Base-by-base conservation (phyloP, 2,329 filamentous ascomycete species). In the Colletotrichum tanaceti region DNA sequence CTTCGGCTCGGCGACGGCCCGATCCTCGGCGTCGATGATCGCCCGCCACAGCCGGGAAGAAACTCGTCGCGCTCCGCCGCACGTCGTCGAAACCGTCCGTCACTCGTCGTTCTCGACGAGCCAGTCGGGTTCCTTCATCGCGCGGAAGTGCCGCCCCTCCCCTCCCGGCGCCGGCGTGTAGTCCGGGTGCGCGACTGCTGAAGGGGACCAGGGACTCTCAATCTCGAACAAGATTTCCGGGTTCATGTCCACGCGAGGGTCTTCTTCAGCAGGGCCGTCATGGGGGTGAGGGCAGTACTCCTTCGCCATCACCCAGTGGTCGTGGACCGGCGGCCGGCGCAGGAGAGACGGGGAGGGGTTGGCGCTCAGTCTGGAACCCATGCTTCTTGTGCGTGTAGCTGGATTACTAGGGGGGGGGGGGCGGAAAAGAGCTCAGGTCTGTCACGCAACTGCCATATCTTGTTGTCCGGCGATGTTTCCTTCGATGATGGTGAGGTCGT, bases 161-260 rank as follows among this genome's bases (percentile, higher is more conserved):
- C n/a, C n/a, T n/a, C n/a, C n/a, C n/a, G n/a, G n/a, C 3, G 63
- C 41, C 5, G 63, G 63, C 13, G 63, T 66, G n/a, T 66, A 65
- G 41, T 66, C 63, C 10, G 63, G 47, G 49, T 62, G 63, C 2
- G 63, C 63, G 32, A 66, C n/a, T 66, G 28, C 46, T 55, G 22
- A 66, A 66, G 2, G 63, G 63, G 13, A 58, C 63, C 4, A 62
- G 49, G 10, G 58, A 53, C n/a, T n/a, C 16, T 54, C 47, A 22
- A 66, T 55, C 28, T 61, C 24, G 9, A 66, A 66, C 5, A 58
- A 58, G 32, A 62, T 24, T 14, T 62, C 58, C 16, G 63, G 63
- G 16, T 66, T 62, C 63, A 66, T 65, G 11, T 55, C 63, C 10
- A 65, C 35, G 1, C 63, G 24, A 65, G 55, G 1, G 46, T 46